These are phyloP conservation scores for Cryptosporidium meleagridis DNA, from an alignment of 169 alveolate genomes.

Conservation along the genomic window DNA sequence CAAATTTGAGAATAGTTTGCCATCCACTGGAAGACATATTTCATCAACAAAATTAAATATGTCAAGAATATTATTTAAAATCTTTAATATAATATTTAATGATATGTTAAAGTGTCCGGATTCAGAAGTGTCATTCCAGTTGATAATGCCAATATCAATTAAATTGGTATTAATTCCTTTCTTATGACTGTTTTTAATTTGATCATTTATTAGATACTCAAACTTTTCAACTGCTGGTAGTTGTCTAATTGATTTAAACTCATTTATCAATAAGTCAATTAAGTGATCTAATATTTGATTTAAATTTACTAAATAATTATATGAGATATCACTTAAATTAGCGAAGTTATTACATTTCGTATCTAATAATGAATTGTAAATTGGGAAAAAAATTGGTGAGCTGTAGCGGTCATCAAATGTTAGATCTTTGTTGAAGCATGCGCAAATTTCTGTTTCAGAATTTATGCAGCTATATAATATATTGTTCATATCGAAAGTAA, in stretches of 20 bases:
- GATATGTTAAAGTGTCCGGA: slow-evolving; percentile 42
- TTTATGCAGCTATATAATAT: not conserved
- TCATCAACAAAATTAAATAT: not conserved
- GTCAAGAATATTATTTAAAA: not conserved
- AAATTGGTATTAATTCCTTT: not conserved
- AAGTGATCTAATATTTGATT: slow-evolving; percentile 34
- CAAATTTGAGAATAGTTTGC: slow-evolving; percentile 1
- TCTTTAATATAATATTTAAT: not conserved
- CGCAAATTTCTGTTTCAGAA: not conserved
- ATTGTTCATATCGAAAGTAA: not conserved
- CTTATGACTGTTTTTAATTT: slow-evolving; percentile 6
- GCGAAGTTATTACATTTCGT: not conserved
- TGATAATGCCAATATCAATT: not conserved
- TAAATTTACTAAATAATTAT: slow-evolving; percentile 18
- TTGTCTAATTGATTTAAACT: slow-evolving; percentile 44
- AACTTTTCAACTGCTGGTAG: slow-evolving; percentile 21
- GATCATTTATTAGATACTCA: slow-evolving; percentile 23
- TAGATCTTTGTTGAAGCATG: not conserved
- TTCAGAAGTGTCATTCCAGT: slow-evolving; percentile 38
- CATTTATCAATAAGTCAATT: slow-evolving; percentile 11
- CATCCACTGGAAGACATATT: slow-evolving; percentile 26
- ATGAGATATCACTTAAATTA: slow-evolving; percentile 15
- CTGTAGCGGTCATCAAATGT: not conserved
- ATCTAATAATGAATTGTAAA: not conserved
- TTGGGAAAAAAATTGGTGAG: not conserved